Base-by-base conservation (phyloP, 768 basidiomycete genomes). In the Pisolithus sp. region DNA sequence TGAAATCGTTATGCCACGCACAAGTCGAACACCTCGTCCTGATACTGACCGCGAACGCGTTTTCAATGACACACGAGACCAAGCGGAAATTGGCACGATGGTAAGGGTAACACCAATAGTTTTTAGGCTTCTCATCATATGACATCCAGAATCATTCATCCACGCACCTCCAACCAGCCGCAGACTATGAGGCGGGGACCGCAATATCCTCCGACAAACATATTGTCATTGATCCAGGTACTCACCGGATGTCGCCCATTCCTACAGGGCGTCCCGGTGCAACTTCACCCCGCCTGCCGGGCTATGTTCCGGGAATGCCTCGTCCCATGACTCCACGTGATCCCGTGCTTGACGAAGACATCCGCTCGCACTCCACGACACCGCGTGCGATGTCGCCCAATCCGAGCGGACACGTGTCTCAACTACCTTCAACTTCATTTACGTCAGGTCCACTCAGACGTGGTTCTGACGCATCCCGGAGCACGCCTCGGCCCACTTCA, bases 271-370 rank as follows among this genome's bases (percentile, higher is more conserved):
- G 80, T 43, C 78, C 80, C 41, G 79, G 73, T 3, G 70, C 72
- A 13, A 66, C 68, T n/a, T 79, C 78, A 28, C 75, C 78, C 40
- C 75, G 80, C 38, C 62, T 89, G 20, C 89, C 90, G 50, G 90
- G 90, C 13, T 93, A 93, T 67, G 82, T 90, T 51, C 90, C 90
- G 21, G 90, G 90, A 10, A 93, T 93, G 90, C 86, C 87, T 20
- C 75, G 90, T 39, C 90, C 90, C 17, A 90, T 92, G 86, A 92
- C 90, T 6, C 90, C 90, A n/a, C 83, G 82, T 51, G 86, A 89
- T 56, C 59, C 71, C 6, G 71, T 78, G 30, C 72, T 74, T 51
- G 90, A 90, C 45, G 89, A 91, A 50, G 86, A 89, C 53, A 79
- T 81, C 59, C 84, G 81, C 52, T 86, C 85, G 1, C 82, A 84